Base-by-base conservation (phyloP, 192 early-diverging fungal genomes). In the Ambispora gerdemannii region DNA sequence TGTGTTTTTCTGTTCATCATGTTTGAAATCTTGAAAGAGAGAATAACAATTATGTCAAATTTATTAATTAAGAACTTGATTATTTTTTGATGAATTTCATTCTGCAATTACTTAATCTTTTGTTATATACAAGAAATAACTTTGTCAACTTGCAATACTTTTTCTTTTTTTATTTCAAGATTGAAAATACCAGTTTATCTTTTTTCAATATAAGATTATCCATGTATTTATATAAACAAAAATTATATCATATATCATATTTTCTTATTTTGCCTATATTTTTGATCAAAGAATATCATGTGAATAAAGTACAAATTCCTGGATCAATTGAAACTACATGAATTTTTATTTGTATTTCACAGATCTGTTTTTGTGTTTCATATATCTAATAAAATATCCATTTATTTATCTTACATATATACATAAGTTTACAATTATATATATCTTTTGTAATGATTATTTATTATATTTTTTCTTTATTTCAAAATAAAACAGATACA, bases 321-420 rank as follows among this genome's bases (percentile, higher is more conserved):
- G 63, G 63, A 10, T 61, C 30, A 61, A 61, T 61, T 28, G 59
- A 28, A n/a, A 53, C 22, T 25, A 53, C 32, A 60, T 50, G 35
- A 49, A 64, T 43, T 49, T 64, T 20, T 24, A 2, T 28, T 50
- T 50, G 25, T 25, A 19, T 50, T 65, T 65, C 22, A 3, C 25
- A 30, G 63, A 50, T 43, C 63, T 50, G 38, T 64, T 64, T 64
- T 20, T 43, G 63, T 47, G 25, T 49, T 64, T 49, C 15, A 49
- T 64, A 61, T 61, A 61, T 43, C 43, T 27, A 64, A 49, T 43
- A 24, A 49, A 64, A 64, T 43, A 64, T 49, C 63, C 43, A 64
- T 50, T 64, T 43, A 30, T 64, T 64, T 43, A 43, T 64, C 15
- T 50, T 64, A 27, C 63, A 15, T 49, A 64, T 50, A 64, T 64